A percentile compares a stretch with the other conserved stretches of the same genome.
Evolutionary conservation across 2,329 filamentous ascomycete species (phyloP).

Genomic region (Talaromyces amestolkiae): DNA sequence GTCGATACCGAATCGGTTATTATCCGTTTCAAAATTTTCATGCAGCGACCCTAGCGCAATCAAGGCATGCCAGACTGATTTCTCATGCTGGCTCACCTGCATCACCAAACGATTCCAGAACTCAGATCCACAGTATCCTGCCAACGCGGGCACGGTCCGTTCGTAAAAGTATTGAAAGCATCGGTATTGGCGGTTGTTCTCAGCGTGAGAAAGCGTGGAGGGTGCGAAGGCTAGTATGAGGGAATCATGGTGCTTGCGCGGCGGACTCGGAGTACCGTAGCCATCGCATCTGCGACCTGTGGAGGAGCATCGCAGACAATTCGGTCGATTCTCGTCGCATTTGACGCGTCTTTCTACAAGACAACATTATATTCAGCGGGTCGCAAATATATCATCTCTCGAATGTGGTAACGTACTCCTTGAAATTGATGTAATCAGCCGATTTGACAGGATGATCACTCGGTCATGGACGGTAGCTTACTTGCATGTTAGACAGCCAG

Average conservation of each 20-base stretch:
- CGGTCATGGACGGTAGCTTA: not conserved
- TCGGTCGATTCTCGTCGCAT: slow-evolving; percentile 33
- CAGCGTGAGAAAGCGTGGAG: not conserved
- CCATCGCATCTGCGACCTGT: slow-evolving; percentile 35
- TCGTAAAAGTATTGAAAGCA: slow-evolving; percentile 34
- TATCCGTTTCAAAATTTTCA: slow-evolving; percentile 23
- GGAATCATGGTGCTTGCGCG: slow-evolving; percentile 7
- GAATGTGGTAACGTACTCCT: not conserved
- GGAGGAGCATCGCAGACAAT: slow-evolving; percentile 29
- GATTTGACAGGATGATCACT: not conserved
- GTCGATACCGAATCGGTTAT: not conserved
- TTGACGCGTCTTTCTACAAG: slow-evolving; percentile 30
- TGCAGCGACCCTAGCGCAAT: slow-evolving; percentile 32
- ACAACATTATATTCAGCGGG: not conserved
- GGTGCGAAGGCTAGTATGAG: not conserved
- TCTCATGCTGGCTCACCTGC: slow-evolving; percentile 27
- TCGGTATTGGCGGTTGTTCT: slow-evolving; percentile 26
- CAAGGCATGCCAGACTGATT: slow-evolving; percentile 28
- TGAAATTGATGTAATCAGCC: not conserved
- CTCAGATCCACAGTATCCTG: slow-evolving; percentile 27
- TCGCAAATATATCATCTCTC: no score
- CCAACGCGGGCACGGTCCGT: slow-evolving; percentile 28
- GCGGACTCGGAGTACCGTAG: slow-evolving; percentile 20
- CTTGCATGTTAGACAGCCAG: slow-evolving; percentile 19
- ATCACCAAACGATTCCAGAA: slow-evolving; percentile 29